phyloP scores from a whole-genome alignment of 2,329 filamentous ascomycete species.

The Fusarium continuum region DNA sequence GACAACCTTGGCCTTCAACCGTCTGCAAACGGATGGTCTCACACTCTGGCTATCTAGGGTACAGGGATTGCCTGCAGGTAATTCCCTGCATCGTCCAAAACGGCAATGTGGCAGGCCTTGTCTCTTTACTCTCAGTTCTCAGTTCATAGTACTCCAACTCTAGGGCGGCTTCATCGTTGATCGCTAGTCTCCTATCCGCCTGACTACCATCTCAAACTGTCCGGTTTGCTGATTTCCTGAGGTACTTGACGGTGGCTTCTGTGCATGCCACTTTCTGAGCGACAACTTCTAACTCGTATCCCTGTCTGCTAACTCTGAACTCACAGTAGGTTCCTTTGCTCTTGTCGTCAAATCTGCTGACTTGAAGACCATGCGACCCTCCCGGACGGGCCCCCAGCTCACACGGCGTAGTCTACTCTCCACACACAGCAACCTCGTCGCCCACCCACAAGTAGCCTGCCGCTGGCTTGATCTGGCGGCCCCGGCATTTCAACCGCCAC shows the following conservation, averaged over 20 bases:
- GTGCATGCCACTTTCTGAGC: neutral
- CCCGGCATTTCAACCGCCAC: constrained; percentile 32
- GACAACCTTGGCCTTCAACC: constrained; percentile 3
- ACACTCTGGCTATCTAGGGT: constrained; percentile 24
- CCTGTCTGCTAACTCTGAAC: constrained; percentile 3
- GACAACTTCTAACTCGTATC: neutral
- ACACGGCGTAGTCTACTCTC: constrained; percentile 19
- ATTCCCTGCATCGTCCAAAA: constrained; percentile 24
- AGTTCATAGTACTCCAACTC: constrained; percentile 16
- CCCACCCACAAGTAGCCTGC: constrained; percentile 21
- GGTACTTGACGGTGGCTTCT: neutral
- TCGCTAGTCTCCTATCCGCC: constrained; percentile 25
- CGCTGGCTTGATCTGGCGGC: constrained; percentile 31
- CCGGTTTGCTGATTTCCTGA: constrained; percentile 29
- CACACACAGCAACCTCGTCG: neutral
- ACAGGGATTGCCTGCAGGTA: constrained; percentile 7
- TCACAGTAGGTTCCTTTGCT: constrained; percentile 9
- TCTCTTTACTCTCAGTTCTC: constrained; percentile 7
- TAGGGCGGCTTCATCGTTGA: constrained; percentile 23
- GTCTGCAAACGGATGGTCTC: constrained; percentile 32
- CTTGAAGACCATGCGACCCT: constrained; percentile 39
- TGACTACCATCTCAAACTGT: constrained; percentile 36
- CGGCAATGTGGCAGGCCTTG: constrained; percentile 34
- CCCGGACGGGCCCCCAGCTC: constrained; percentile 7
- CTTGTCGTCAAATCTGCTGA: constrained; percentile 38